Evolutionary conservation across 108 stramenopile species (phyloP).

Genomic region (Nannochloropsis gaditana): DNA sequence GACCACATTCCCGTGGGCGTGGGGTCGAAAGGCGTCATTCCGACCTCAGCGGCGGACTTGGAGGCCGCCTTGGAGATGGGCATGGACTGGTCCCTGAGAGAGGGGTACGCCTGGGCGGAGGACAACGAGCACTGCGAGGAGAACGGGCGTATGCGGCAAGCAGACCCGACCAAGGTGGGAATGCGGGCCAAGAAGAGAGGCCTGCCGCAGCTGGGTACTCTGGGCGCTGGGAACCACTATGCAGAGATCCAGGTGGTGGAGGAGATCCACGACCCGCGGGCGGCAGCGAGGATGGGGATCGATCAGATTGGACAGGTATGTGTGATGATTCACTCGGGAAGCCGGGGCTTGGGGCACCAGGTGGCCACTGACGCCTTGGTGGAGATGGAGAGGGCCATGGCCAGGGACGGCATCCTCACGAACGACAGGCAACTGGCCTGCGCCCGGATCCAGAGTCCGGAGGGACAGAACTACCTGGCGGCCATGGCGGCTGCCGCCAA

Average conservation of each 20-base stretch:
- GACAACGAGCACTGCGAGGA: conserved; percentile 70
- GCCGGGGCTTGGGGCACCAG: conserved; percentile 73
- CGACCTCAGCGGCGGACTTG: conserved; percentile 58
- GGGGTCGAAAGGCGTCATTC: conserved; percentile 66
- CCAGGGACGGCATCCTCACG: conserved; percentile 59
- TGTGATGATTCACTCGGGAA: conserved; percentile 75
- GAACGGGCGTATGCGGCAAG: conserved; percentile 57
- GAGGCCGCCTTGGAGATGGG: conserved; percentile 66
- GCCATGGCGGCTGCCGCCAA: conserved; percentile 71
- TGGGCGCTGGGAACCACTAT: conserved; percentile 80
- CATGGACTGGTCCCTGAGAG: conserved; percentile 67
- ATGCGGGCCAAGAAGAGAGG: conserved; percentile 72
- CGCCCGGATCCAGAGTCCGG: conserved; percentile 62
- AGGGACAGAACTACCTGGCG: conserved; percentile 71
- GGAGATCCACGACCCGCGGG: conserved; percentile 63
- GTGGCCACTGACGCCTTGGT: conserved; percentile 74
- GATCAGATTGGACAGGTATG: conserved; percentile 61
- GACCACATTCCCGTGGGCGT: conserved; percentile 79
- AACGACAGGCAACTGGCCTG: conserved; percentile 78
- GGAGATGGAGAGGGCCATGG: conserved; percentile 72
- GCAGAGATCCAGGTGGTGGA: conserved; percentile 76
- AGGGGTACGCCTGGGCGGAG: conserved; percentile 75
- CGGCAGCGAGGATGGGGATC: conserved; percentile 68
- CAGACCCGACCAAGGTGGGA: conserved; percentile 60
- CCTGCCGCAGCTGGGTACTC: conserved; percentile 69